Base-by-base conservation (phyloP, 2,329 filamentous ascomycete genomes). In the Cercospora citrullina region DNA sequence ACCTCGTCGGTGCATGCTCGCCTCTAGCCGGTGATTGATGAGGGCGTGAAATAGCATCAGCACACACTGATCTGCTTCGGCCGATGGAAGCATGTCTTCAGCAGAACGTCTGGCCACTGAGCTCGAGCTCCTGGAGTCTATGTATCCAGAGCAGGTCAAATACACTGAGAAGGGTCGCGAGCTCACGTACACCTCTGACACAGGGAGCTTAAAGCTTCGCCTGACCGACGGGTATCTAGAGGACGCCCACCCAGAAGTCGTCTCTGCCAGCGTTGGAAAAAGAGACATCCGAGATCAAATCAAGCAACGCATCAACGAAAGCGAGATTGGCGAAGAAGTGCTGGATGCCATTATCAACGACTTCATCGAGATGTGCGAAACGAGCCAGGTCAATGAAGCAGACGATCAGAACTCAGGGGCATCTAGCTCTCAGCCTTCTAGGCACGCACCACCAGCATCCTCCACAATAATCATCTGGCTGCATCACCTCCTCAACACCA, bases 401-500 rank as follows among this genome's bases (percentile, higher is more conserved):
- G 55, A 48, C n/a, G 9, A 48, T 21, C 55, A 39, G 8, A 10
- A 64, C 10, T 21, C 14, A 18, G 21, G 4, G 8, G 3, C 33
- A n/a, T 9, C 36, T 4, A n/a, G 6, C 16, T 9, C 16, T 42
- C 16, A n/a, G 16, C 16, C 36, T 42, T 42, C 36, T 42, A n/a
- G 6, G 36, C 36, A 42, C 36, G 48, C 60, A 2, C 21, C 63
- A 14, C 18, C 31, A 21, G 12, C 12, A 36, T 59, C 30, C 31
- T 59, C 4, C 9, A 83, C 81, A 3, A 76, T 82, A 28, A 77
- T 83, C 18, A 77, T 83, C 60, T 83, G 80, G 79, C 77, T 84
- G 0, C 82, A 83, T 55, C 82, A 84, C 62, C 77, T 83, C 7
- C 79, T 84, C 63, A 81, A 81, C 36, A 80, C 79, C 16, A 79